These are phyloP conservation scores for Glycine latifolia DNA, from an alignment of 306 rosid genomes.

Conservation along the genomic window DNA sequence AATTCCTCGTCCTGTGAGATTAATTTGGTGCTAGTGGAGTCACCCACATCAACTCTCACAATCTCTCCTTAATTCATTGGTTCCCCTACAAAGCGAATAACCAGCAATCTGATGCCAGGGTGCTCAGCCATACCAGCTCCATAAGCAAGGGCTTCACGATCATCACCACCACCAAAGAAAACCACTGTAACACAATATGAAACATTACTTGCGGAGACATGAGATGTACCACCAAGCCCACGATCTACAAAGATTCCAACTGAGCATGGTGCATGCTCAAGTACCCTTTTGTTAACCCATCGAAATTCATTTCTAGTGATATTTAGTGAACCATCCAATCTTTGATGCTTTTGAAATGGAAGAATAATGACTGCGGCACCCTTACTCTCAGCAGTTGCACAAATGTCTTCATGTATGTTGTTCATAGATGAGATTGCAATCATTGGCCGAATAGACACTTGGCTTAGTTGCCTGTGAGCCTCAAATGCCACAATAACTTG, in stretches of 20 bases:
- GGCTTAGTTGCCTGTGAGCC: slow-evolving; percentile 75
- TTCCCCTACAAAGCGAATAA: slow-evolving; percentile 60
- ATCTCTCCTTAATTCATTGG: slow-evolving; percentile 51
- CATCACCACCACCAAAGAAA: slow-evolving; percentile 93
- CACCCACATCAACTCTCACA: slow-evolving; percentile 48
- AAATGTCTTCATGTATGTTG: slow-evolving; percentile 81
- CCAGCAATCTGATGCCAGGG: slow-evolving; percentile 76
- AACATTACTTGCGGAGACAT: slow-evolving; percentile 75
- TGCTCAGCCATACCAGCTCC: slow-evolving; percentile 84
- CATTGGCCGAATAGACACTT: slow-evolving; percentile 77
- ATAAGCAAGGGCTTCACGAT: slow-evolving; percentile 81
- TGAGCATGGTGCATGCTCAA: slow-evolving; percentile 80
- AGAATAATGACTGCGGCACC: slow-evolving; percentile 73
- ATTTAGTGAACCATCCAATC: slow-evolving; percentile 72
- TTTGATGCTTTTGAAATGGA: slow-evolving; percentile 90
- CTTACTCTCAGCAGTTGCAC: slow-evolving; percentile 73
- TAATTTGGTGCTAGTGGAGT: slow-evolving; percentile 33
- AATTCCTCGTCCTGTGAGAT: slow-evolving; percentile 58
- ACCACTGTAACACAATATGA: slow-evolving; percentile 63
- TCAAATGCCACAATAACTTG: slow-evolving; percentile 73
- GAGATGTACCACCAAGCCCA: slow-evolving; percentile 82
- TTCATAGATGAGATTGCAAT: slow-evolving; percentile 76
- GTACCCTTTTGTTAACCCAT: slow-evolving; percentile 70
- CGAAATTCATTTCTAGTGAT: slow-evolving; percentile 63
- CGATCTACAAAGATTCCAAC: slow-evolving; percentile 88